Evolutionary conservation across 129 eudicot species (phyloP).

Genomic region (Ambrosia trifida): DNA sequence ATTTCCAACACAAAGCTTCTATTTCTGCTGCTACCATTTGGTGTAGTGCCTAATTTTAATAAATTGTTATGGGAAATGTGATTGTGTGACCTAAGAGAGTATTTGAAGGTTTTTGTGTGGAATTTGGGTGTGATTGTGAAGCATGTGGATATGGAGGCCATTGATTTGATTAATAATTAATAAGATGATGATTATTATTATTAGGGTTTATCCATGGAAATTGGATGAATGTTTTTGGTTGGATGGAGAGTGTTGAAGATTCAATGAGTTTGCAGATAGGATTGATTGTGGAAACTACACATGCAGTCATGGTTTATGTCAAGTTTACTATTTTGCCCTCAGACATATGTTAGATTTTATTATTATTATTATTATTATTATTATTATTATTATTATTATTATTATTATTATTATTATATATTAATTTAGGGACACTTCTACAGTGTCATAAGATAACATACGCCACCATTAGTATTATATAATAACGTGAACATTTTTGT

Average conservation of each 20-base stretch:
- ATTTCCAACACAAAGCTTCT: constrained; percentile 18
- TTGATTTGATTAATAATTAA: background rate
- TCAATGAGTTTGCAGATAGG: constrained; percentile 28
- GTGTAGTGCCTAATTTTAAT: background rate
- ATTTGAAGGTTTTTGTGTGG: constrained; percentile 28
- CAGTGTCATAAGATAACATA: no score
- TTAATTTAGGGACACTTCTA: no score
- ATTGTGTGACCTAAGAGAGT: constrained; percentile 15
- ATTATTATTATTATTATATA: no score
- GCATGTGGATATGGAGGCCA: constrained; percentile 60
- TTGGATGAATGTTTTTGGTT: constrained; percentile 18
- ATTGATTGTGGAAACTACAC: background rate
- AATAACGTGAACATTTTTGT: no score
- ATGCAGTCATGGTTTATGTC: no score
- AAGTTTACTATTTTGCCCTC: no score
- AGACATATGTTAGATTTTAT: no score
- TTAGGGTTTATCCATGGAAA: background rate
- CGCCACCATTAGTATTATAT: no score
- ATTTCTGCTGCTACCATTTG: background rate
- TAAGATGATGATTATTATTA: background rate
- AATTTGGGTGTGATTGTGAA: constrained; percentile 38
- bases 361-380: no score
- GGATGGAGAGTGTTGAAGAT: constrained; percentile 22
- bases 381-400: no score
- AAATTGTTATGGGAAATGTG: background rate